Base-by-base conservation (phyloP, 2,329 filamentous ascomycete species). In the Exophiala mesophila region DNA sequence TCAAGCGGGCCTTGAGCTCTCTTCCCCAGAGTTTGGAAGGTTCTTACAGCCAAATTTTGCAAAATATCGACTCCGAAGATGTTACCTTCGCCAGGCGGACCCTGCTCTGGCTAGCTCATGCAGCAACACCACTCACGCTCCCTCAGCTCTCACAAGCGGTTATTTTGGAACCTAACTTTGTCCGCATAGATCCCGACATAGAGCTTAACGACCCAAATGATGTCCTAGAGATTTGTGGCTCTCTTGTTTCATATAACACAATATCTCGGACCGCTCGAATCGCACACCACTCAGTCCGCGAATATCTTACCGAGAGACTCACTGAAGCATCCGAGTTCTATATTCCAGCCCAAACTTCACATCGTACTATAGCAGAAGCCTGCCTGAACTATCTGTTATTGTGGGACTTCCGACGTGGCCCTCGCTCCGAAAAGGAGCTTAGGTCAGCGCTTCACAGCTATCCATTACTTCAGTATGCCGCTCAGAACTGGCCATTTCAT, bases 111-210 rank as follows among this genome's bases (percentile, higher is more conserved):
- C 42, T 54, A 19, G 47, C 49, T n/a, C 41, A 45, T 30, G 38
- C 51, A 16, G 20, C 41, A 9, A 39, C 33, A n/a, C 49, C 49
- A 9, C 29, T 54, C 9, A 43, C 34, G 4, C 16, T 52, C n/a
- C 13, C 48, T n/a, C 46, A 49, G 23, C 37, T 52, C 17, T 47
- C 51, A 3, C 41, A 46, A n/a, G 51, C 46, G 10, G 44, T 45
- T n/a, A 40, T 50, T 13, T 36, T 50, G 32, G 51, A 52, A 23
- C 45, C 50, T 13, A 34, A 24, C n/a, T 39, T 43, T 17, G 38
- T 34, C 6, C n/a, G 19, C 12, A n/a, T 50, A 10, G 48, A 50
- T 29, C 31, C 41, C 2, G 48, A 50, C 21, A 23, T 29, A 5
- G 36, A 35, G 16, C 26, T 50, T 12, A 45, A 45, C 15, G 48